Conservation (phyloP, 495 filamentous ascomycete genomes). For the Penicillium macrosclerotiorum region DNA sequence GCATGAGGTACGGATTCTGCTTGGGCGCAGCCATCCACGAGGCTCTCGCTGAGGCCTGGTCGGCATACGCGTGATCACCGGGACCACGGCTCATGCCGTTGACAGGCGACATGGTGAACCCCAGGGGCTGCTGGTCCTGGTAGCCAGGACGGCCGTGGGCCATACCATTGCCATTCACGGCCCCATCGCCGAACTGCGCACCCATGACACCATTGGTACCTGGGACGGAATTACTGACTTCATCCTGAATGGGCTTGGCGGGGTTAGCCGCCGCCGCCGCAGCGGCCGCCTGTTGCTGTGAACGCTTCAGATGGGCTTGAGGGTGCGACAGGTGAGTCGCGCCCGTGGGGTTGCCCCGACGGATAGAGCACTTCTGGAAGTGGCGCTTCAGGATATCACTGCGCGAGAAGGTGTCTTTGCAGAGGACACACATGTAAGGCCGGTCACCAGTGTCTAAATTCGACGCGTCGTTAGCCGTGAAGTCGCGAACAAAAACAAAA, state of each 20-base stretch:
- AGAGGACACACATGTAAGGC: slow-evolving; percentile 94
- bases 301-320: slow-evolving; percentile 80
- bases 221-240: slow-evolving; percentile 47
- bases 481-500: background rate
- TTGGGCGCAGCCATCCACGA: slow-evolving; percentile 49
- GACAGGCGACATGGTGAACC: slow-evolving; percentile 46
- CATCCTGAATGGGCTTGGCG: slow-evolving; percentile 47
- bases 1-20: slow-evolving; percentile 50
- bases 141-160: slow-evolving; percentile 36
- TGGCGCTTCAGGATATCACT: slow-evolving; percentile 98
- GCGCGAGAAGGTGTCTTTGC: slow-evolving; percentile 96
- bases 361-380: slow-evolving; percentile 96
- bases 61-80: slow-evolving; percentile 38
- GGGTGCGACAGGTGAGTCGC: slow-evolving; percentile 89
- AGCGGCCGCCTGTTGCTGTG: slow-evolving; percentile 47
- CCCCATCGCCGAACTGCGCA: slow-evolving; percentile 43
- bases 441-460: slow-evolving; percentile 86
- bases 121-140: slow-evolving; percentile 46
- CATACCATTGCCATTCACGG: slow-evolving; percentile 47
- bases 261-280: slow-evolving; percentile 57
- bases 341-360: slow-evolving; percentile 90
- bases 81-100: slow-evolving; percentile 48
- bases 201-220: slow-evolving; percentile 44
- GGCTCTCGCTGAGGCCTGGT: slow-evolving; percentile 38
- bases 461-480: slow-evolving; percentile 19